Evolutionary conservation across 2,329 filamentous ascomycete genomes (phyloP), one percentile per base, ranked within the genome.

Genomic region (Fusarium palustre): DNA sequence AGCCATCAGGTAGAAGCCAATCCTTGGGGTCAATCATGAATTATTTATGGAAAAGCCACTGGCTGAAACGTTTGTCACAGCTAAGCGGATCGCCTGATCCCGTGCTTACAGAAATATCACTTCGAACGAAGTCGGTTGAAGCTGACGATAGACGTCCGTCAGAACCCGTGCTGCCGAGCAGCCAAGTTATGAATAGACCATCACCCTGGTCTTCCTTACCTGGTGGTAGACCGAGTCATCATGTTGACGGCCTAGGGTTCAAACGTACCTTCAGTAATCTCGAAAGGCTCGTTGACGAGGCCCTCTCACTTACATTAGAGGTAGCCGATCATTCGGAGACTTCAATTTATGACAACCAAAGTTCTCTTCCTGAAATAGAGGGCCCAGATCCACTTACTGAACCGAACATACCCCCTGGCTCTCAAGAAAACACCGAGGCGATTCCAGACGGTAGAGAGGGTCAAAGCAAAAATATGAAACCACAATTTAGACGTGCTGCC

Each of bases 241-340:
- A 55, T 11, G 63, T 78, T 33, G 76, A 79, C 39, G 69, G 72
- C 4, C 33, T 65, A 25, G 57, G 63, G 10, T 81, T 84, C 64
- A 78, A 77, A 43, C 76, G 71, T 8, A 78, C 80, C 4, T 75
- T 84, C 36, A 76, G 75, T 36, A 80, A 85, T 59, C 75, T 86
- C 28, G 83, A 86, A 61, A 76, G 79, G 25, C 79, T 86, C 20
- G 70, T 86, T 8, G 80, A 76, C 33, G 83, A 86, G 71, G 83
- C 83, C 13, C 69, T 85, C 11, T 74, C 78, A 3, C 73, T 86
- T 42, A 83, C 82, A 13, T 77, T 80, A 20, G 78, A 82, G 52
- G 80, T 77, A 13, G 76, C 80, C 7, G 78, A 80, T 33, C 73
- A 65, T 13, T 75, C 79, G 18, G 74, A 77, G 36, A 59, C 53